Conservation (phyloP, 306 rosid genomes). For the Prunus mira region DNA sequence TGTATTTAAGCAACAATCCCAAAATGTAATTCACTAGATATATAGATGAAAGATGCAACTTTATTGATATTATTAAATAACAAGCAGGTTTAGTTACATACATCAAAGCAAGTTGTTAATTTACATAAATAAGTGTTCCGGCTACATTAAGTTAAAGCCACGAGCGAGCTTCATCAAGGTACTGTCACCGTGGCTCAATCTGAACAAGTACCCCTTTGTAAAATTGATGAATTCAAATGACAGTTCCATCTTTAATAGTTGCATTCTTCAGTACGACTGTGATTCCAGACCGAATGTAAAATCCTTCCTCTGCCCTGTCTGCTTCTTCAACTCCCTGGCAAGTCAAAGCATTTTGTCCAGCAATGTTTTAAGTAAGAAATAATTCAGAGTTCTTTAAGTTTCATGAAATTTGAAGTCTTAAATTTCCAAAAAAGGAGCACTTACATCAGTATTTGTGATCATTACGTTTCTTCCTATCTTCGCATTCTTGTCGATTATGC, state of each 20-base stretch:
- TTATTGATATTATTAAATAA: conserved; percentile 23
- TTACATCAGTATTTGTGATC: conserved; percentile 71
- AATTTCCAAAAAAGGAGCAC: conserved; percentile 13
- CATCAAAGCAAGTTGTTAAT: conserved; percentile 2
- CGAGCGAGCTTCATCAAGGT: conserved; percentile 18
- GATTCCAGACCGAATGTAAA: conserved; percentile 74
- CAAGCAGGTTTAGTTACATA: conserved; percentile 1
- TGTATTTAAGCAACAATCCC: background rate
- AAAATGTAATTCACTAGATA: background rate
- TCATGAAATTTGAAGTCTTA: background rate
- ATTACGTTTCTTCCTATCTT: conserved; percentile 82
- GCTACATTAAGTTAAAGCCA: background rate
- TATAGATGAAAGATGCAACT: background rate
- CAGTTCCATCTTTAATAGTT: conserved; percentile 71
- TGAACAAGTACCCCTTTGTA: background rate
- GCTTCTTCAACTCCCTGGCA: conserved; percentile 88
- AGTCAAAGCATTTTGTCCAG: conserved; percentile 20
- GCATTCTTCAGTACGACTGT: conserved; percentile 70
- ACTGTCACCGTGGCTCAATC: conserved; percentile 5
- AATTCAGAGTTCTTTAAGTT: no score
- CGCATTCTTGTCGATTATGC: conserved; percentile 97
- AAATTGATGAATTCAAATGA: conserved; percentile 38
- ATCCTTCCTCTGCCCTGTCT: conserved; percentile 69
- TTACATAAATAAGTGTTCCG: conserved; percentile 6
- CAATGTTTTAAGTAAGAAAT: background rate